Percentiles rank a stretch among this genome's conserved stretches.
Conservation (phyloP, 176 grass and related monocot genomes). For the Cenchrus americanus region DNA sequence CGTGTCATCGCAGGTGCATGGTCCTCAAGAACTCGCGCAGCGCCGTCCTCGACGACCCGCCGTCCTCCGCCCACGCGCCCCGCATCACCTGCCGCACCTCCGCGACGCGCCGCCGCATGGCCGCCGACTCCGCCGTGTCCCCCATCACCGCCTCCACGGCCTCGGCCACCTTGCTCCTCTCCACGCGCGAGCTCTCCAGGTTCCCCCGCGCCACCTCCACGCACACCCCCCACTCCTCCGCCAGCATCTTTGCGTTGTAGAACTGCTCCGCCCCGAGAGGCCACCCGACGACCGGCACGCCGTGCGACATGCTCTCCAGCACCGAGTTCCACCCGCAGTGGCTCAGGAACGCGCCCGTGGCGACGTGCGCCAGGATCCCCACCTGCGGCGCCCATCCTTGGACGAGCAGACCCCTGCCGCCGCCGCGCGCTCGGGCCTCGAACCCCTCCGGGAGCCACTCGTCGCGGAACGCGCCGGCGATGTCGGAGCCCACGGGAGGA, state of each 20-base stretch:
- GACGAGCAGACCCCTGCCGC: neutral
- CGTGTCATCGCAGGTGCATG: neutral
- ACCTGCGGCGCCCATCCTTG: constrained; percentile 47
- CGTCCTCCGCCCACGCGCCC: neutral
- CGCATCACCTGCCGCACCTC: constrained; percentile 8
- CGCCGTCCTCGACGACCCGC: constrained; percentile 24
- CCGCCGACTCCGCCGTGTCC: neutral
- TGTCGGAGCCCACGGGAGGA: neutral
- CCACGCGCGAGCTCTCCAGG: neutral
- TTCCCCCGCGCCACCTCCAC: constrained; percentile 45
- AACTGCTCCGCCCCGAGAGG: constrained; percentile 45
- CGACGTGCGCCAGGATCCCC: constrained; percentile 36
- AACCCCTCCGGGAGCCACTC: constrained; percentile 55
- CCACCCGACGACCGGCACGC: constrained; percentile 48
- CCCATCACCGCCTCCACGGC: constrained; percentile 27
- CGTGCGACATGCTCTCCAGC: constrained; percentile 42
- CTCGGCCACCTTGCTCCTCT: constrained; percentile 12
- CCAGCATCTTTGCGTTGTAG: constrained; percentile 38
- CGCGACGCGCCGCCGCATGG: constrained; percentile 12
- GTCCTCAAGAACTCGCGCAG: neutral
- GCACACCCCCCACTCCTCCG: constrained; percentile 39
- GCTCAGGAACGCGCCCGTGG: constrained; percentile 52
- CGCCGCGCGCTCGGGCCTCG: constrained; percentile 22
- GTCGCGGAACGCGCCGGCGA: neutral
- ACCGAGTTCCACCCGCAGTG: constrained; percentile 55